These are phyloP conservation scores for Diplocarpon rosae DNA, from an alignment of 2,329 filamentous ascomycete genomes.

Conservation along the genomic window DNA sequence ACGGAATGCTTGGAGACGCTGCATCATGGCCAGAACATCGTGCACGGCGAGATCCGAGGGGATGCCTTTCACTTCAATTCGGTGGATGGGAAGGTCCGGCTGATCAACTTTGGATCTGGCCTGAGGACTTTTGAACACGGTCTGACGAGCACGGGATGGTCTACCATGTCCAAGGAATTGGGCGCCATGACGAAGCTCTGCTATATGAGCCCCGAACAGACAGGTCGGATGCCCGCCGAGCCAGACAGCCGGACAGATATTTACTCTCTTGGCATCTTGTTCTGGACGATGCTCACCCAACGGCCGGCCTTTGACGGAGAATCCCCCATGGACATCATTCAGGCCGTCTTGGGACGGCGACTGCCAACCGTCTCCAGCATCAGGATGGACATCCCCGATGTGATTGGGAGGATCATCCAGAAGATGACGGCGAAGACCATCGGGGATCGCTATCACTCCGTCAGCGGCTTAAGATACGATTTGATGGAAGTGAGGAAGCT, in stretches of 20 bases:
- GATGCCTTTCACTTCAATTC: conserved; percentile 83
- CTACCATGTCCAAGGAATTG: conserved; percentile 66
- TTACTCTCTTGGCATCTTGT: conserved; percentile 79
- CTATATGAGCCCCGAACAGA: conserved; percentile 91
- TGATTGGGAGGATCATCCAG: conserved; percentile 71
- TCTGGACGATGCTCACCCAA: conserved; percentile 77
- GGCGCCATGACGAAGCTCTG: conserved; percentile 83
- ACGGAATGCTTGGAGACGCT: conserved; percentile 77
- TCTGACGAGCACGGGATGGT: conserved; percentile 77
- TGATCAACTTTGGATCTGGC: conserved; percentile 80
- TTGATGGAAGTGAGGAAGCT: conserved; percentile 63
- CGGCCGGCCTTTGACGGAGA: conserved; percentile 69
- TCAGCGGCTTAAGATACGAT: conserved; percentile 76
- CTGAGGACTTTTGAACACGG: conserved; percentile 84
- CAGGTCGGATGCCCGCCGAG: conserved; percentile 82
- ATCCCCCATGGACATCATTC: conserved; percentile 79
- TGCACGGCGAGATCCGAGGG: conserved; percentile 82
- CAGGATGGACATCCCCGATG: conserved; percentile 74
- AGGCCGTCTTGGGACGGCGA: conserved; percentile 71
- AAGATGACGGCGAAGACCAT: conserved; percentile 89
- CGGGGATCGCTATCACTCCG: conserved; percentile 79
- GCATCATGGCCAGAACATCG: conserved; percentile 77
- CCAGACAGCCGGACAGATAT: conserved; percentile 89
- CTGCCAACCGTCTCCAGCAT: conserved; percentile 67
- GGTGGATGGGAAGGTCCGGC: conserved; percentile 59